phyloP scores from a whole-genome alignment of 75 land plant species.

The Pinus tabuliformis region DNA sequence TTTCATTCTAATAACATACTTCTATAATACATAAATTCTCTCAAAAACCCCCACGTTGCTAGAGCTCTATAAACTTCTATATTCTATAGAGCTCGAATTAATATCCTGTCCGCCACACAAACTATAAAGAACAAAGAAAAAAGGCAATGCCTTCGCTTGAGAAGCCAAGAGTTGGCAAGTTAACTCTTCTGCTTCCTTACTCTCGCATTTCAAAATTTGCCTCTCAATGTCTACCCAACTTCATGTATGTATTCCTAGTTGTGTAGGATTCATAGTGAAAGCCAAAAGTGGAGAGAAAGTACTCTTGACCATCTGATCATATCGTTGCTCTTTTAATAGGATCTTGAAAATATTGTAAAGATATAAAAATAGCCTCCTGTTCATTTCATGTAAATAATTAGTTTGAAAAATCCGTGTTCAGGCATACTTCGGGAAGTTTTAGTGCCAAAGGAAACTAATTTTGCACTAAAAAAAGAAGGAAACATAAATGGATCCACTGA shows the following conservation, averaged over 20 bases:
- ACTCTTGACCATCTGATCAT: background rate
- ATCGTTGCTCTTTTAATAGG: constrained; percentile 49
- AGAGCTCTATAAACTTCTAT: background rate
- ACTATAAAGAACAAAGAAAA: too few relatives aligned
- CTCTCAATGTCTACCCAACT: background rate
- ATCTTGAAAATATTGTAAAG: constrained; percentile 90
- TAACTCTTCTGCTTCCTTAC: too few relatives aligned
- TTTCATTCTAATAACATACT: background rate
- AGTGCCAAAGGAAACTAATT: background rate
- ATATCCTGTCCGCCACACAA: background rate
- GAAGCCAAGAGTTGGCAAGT: background rate
- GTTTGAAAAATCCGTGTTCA: background rate
- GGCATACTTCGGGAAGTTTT: background rate
- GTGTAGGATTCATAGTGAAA: background rate
- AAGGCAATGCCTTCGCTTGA: too few relatives aligned
- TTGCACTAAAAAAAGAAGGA: background rate
- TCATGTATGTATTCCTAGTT: background rate
- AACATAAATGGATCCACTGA: background rate
- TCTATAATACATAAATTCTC: background rate
- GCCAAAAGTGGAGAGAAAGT: background rate
- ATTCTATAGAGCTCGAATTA: background rate
- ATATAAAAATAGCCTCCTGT: constrained; percentile 91
- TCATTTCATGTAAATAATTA: constrained; percentile 3
- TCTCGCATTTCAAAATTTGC: background rate
- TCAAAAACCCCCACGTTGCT: background rate